Conservation (phyloP, 1,139 yeast genomes). For the Arxiozyma slooffiae region DNA sequence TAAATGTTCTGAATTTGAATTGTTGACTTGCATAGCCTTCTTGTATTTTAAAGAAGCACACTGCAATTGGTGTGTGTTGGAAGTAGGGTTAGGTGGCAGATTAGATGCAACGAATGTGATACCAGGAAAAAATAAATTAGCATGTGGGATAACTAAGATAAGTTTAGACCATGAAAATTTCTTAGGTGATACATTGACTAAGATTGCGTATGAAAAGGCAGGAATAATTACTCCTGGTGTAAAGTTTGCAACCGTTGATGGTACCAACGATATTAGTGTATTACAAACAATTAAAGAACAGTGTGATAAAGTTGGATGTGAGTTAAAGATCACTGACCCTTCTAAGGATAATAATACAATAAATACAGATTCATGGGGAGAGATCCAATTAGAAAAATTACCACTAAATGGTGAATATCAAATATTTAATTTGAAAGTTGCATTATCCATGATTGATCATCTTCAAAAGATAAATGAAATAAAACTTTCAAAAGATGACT, state of each 20-base stretch:
- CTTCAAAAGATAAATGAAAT: constrained; percentile 19
- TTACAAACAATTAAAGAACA: constrained; percentile 32
- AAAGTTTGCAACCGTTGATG: constrained; percentile 60
- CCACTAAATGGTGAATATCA: constrained; percentile 72
- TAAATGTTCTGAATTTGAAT: constrained; percentile 79
- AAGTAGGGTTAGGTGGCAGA: constrained; percentile 86
- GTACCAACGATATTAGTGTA: constrained; percentile 47
- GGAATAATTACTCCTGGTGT: constrained; percentile 61
- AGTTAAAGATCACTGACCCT: constrained; percentile 22
- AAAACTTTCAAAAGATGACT: constrained; percentile 26
- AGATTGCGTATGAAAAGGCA: constrained; percentile 70
- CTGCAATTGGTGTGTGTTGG: constrained; percentile 68
- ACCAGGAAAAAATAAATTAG: constrained; percentile 36
- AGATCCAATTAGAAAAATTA: constrained; percentile 10
- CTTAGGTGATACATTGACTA: constrained; percentile 52
- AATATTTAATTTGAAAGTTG: constrained; percentile 55
- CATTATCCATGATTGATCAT: constrained; percentile 47
- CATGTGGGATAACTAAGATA: constrained; percentile 71
- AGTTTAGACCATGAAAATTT: constrained; percentile 76
- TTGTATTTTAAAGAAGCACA: constrained; percentile 51
- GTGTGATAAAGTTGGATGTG: constrained; percentile 27
- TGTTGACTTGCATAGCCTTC: constrained; percentile 74
- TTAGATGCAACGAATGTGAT: constrained; percentile 78
- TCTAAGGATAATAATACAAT: constrained; percentile 15
- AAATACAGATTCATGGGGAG: constrained; percentile 32